Base-by-base conservation (phyloP, 176 grass and related monocot species). In the Alopecurus myosuroides region DNA sequence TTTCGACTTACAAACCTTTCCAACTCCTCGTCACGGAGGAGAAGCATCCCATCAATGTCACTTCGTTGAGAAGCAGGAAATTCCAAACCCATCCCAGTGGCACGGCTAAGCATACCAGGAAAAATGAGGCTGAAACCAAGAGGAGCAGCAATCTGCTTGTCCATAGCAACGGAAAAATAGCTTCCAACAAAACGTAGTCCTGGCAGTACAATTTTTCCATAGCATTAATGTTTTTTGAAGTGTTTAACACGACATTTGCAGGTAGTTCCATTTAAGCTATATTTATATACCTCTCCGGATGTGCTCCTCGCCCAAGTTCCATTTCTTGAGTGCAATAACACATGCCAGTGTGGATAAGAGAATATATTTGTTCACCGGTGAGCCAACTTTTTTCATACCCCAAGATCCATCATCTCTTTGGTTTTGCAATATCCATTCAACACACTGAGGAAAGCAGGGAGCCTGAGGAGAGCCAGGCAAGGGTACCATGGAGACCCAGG, bases 391-490 rank as follows among this genome's bases (percentile, higher is more conserved):
- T 33, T 28, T 22, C 39, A 79, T 64, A 40, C 81, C 88, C 94
- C 94, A 95, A 7, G 90, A 92, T n/a, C 94, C 86, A 65, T 92
- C 73, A 78, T 7, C 11, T 28, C 83, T 76, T 68, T 92, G 94
- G 77, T 79, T 88, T 23, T 88, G 37, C 36, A 92, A 31, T 70
- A 95, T 87, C 94, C 94, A 95, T 33, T 92, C 36, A 1, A 95
- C 12, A 26, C 88, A 92, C 3, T 76, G 81, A 20, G 79, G 86
- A 72, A 92, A 95, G 83, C 80, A 77, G 49, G 88, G 80, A 49
- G 36, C 12, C 22, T 31, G 22, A 77, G 41, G 39, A 37, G 79
- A 85, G 46, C 29, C 82, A 18, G 31, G 83, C 29, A 36, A 56
- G 20, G 90, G 88, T 12, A 95, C 93, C 93, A 91, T 91, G 4